These are phyloP conservation scores for Pseudomassariella vexata DNA, from an alignment of 2,329 filamentous ascomycete species.

Conservation along the genomic window DNA sequence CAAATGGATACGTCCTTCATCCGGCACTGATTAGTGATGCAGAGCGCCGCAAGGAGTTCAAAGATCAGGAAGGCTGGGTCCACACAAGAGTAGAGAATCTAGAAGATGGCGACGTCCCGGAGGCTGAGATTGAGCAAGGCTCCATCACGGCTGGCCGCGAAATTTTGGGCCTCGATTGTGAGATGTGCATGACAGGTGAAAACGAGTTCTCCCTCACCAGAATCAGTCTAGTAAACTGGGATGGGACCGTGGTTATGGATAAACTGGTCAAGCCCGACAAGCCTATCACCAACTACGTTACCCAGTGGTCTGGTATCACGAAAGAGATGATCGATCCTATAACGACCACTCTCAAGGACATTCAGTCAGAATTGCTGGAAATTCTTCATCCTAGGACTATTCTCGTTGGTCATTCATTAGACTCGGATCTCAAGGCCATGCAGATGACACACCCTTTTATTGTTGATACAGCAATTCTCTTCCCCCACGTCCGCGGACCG, in stretches of 20 bases:
- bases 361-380: constrained; percentile 70
- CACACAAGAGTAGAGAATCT: constrained; percentile 65
- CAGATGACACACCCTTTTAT: constrained; percentile 88
- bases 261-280: constrained; percentile 86
- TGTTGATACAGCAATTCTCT: constrained; percentile 85
- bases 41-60: constrained; percentile 47
- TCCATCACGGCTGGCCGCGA: constrained; percentile 78
- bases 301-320: constrained; percentile 88
- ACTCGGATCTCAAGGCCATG: constrained; percentile 78
- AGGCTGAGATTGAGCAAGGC: constrained; percentile 68
- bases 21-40: constrained; percentile 62
- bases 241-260: constrained; percentile 75
- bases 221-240: constrained; percentile 82
- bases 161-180: constrained; percentile 82
- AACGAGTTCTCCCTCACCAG: constrained; percentile 79
- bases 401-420: constrained; percentile 74
- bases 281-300: constrained; percentile 90
- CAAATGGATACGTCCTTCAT: constrained; percentile 82
- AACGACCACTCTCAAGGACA: constrained; percentile 76
- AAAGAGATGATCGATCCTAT: constrained; percentile 74
- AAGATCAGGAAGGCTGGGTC: constrained; percentile 70
- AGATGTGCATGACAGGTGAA: constrained; percentile 89
- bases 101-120: constrained; percentile 62
- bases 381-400: constrained; percentile 69
- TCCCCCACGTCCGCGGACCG: constrained; percentile 82